These are phyloP conservation scores for Scalesia atractyloides DNA, from an alignment of 129 eudicot species.

Conservation along the genomic window DNA sequence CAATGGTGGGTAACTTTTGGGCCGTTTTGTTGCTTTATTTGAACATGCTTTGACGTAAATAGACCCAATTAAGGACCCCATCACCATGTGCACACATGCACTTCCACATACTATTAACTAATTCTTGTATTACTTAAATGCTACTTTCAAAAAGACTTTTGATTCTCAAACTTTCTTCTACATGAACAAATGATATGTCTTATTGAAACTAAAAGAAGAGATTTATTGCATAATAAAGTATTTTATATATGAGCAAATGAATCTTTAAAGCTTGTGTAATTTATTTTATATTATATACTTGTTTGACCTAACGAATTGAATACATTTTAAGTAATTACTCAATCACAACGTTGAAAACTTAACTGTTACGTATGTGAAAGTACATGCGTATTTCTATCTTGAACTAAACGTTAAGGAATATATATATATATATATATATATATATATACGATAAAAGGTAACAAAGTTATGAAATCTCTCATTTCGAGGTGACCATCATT, in stretches of 20 bases:
- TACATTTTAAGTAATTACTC: background rate
- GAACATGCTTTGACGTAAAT: slow-evolving; percentile 40
- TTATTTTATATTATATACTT: background rate
- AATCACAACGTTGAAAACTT: background rate
- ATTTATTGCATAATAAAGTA: background rate
- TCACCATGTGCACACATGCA: slow-evolving; percentile 45
- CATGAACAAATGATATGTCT: slow-evolving; percentile 6
- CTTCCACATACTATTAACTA: slow-evolving; percentile 34
- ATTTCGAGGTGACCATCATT: no score
- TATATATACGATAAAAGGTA: background rate
- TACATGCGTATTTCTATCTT: background rate
- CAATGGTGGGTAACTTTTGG: slow-evolving; percentile 11
- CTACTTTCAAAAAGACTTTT: slow-evolving; percentile 22
- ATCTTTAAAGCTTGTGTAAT: background rate
- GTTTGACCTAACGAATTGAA: background rate
- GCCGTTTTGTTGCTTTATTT: slow-evolving; percentile 35
- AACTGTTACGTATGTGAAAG: background rate
- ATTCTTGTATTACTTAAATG: slow-evolving; percentile 15
- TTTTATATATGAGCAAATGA: background rate
- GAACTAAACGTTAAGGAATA: no score
- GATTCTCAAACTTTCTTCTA: slow-evolving; percentile 15
- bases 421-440: no score
- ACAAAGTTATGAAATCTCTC: background rate
- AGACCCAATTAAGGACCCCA: slow-evolving; percentile 37
- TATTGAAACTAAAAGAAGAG: background rate